Percentiles rank a stretch among this genome's conserved stretches.
Conservation (phyloP, 306 rosid genomes). For the Trifolium repens region DNA sequence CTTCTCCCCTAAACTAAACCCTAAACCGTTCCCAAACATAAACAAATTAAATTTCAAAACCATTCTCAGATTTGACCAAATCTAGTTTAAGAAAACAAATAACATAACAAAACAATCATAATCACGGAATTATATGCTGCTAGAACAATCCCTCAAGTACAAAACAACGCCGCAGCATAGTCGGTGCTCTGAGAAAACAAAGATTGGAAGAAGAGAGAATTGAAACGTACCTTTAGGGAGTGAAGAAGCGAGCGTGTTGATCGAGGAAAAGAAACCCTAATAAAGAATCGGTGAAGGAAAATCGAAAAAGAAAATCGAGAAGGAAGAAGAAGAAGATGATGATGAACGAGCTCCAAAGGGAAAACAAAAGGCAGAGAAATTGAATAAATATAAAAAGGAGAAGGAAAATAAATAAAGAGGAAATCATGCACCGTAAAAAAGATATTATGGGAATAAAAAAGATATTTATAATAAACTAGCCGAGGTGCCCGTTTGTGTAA, state of each 20-base stretch:
- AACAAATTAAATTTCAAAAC: slow-evolving; percentile 15
- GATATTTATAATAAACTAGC: too few relatives aligned
- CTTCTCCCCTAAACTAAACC: slow-evolving; percentile 33
- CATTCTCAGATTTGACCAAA: slow-evolving; percentile 24
- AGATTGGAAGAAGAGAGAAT: slow-evolving; percentile 12
- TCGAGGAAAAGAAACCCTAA: slow-evolving; percentile 46
- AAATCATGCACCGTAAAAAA: not conserved
- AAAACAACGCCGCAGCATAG: slow-evolving; percentile 2
- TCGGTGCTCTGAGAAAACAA: not conserved
- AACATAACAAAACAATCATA: slow-evolving; percentile 3
- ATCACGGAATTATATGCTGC: not conserved
- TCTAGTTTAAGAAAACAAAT: not conserved
- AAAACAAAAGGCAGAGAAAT: not conserved
- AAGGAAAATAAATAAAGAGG: too few relatives aligned
- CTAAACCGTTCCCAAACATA: slow-evolving; percentile 23
- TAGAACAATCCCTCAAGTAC: not conserved
- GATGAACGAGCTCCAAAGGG: not conserved
- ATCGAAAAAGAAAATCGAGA: slow-evolving; percentile 23
- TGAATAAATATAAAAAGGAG: not conserved
- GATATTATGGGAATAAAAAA: too few relatives aligned
- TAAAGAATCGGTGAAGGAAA: not conserved
- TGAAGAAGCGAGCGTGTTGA: not conserved
- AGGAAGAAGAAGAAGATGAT: not conserved
- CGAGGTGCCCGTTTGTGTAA: too few relatives aligned
- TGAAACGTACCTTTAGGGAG: slow-evolving; percentile 30